phyloP scores from a whole-genome alignment of 345 rosid species.

The Trapa bicornis region DNA sequence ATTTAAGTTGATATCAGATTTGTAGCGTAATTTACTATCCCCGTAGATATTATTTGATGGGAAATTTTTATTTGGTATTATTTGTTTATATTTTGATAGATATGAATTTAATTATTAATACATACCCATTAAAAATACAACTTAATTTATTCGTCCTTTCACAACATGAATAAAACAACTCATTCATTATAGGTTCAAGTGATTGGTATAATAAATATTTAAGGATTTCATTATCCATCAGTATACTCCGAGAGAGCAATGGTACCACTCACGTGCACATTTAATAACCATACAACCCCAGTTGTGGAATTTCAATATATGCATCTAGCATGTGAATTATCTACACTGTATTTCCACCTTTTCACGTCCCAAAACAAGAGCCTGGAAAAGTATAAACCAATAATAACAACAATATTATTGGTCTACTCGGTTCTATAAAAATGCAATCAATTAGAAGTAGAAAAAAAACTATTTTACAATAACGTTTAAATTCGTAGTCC shows the following conservation, averaged over 20 bases:
- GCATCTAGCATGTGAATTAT: conserved; percentile 76
- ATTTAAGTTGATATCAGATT: background rate
- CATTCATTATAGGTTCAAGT: background rate
- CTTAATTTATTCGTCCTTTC: no score
- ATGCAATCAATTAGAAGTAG: background rate
- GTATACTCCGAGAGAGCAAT: conserved; percentile 99
- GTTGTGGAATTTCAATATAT: conserved; percentile 87
- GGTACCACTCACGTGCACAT: conserved; percentile 93
- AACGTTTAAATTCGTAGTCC: no score
- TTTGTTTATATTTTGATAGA: background rate
- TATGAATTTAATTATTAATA: background rate
- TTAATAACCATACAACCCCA: conserved; percentile 89
- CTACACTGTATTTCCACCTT: conserved; percentile 89
- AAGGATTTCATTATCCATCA: background rate
- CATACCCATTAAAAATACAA: background rate
- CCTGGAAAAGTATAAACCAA: conserved; percentile 26
- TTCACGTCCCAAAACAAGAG: conserved; percentile 84
- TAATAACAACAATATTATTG: background rate
- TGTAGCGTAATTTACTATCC: no score
- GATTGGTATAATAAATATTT: background rate
- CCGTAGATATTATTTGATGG: background rate
- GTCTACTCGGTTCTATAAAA: no score
- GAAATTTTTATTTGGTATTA: background rate
- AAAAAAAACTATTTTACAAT: background rate
- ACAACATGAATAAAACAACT: background rate